Base-by-base conservation (phyloP, 2,329 filamentous ascomycete genomes). In the Aspergillus costaricaensis region DNA sequence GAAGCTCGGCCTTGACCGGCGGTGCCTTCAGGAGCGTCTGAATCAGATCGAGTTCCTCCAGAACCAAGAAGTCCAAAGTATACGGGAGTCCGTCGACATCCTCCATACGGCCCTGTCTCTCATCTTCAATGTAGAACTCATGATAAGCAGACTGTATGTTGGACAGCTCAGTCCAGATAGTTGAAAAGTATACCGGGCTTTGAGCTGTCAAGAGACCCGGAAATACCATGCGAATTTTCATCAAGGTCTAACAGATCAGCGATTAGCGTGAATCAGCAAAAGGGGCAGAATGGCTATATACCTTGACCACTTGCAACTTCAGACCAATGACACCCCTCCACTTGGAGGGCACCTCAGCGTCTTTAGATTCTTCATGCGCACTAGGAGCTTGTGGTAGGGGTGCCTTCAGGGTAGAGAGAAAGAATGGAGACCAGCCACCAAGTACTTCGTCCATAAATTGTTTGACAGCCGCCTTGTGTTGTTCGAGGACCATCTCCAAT, bases 401-500 rank as follows among this genome's bases (percentile, higher is more conserved):
- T 27, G 86, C 82, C 77, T 95, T 92, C 74, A 98, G 82, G 8
- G 90, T 86, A 41, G 86, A 84, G 67, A 92, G 83, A 80, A 98
- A 95, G 80, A 96, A 96, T 4, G 93, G 91, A 63, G 91, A 88
- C 95, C 95, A 99, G 54, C 86, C 85, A 67, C 83, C 84, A 52
- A 98, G 83, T 0, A 92, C 87, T 71, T 96, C 90, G 62, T 96
- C 91, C 56, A 94, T 92, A 74, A 99, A 99, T 1, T 83, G 84
- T 76, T 91, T 95, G 62, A 98, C 92, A 58, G 91, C 91, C 60
- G 85, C 84, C 70, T 91, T 91, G 77, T 98, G 91, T 68, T 96
- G 91, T 67, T 96, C 93, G 82, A 96, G 90, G 66, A 98, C 91
- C 86, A 97, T 96, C 78, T 98, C 92, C 80, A 99, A 86, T 59